phyloP scores from a whole-genome alignment of 352 stramenopile genomes.

The Pythium rishiriense region DNA sequence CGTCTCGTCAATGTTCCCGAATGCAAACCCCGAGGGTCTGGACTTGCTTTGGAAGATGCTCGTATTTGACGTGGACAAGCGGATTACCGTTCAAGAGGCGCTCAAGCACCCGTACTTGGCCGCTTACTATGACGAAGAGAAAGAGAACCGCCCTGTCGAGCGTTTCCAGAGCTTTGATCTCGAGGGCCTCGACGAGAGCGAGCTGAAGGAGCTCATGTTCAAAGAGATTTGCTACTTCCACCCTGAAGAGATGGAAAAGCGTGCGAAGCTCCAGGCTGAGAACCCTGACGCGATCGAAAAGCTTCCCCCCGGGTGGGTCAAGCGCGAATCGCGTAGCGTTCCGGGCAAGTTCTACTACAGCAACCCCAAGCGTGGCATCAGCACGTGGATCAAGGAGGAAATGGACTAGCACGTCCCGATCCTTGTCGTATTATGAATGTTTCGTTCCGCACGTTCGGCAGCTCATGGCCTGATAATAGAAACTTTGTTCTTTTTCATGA shows the following conservation, averaged over 20 bases:
- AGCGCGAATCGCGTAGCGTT: constrained; percentile 83
- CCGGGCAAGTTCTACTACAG: constrained; percentile 90
- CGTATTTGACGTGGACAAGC: constrained; percentile 93
- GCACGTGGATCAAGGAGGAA: constrained; percentile 88
- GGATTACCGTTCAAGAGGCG: constrained; percentile 95
- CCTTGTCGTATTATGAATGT: constrained; percentile 8
- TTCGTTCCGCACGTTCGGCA: constrained; percentile 18
- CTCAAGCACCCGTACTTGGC: constrained; percentile 96
- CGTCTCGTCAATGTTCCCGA: constrained; percentile 80
- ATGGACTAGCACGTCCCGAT: constrained; percentile 52
- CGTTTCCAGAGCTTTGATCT: constrained; percentile 86
- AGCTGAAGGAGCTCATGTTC: constrained; percentile 91
- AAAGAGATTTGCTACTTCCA: constrained; percentile 91
- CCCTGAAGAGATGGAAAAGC: constrained; percentile 88
- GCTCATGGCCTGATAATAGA: constrained; percentile 7
- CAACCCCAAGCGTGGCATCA: constrained; percentile 88
- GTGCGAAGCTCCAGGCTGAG: constrained; percentile 71
- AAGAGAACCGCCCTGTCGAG: constrained; percentile 65
- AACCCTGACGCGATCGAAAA: constrained; percentile 72
- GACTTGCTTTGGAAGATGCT: constrained; percentile 89
- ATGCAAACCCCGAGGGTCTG: constrained; percentile 81
- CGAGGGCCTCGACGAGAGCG: constrained; percentile 77
- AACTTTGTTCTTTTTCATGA: background rate
- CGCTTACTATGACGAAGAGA: constrained; percentile 82
- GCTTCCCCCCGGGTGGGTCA: constrained; percentile 81